Base-by-base conservation (phyloP, 805 yeast species). In the Maudiozyma barnettii region DNA sequence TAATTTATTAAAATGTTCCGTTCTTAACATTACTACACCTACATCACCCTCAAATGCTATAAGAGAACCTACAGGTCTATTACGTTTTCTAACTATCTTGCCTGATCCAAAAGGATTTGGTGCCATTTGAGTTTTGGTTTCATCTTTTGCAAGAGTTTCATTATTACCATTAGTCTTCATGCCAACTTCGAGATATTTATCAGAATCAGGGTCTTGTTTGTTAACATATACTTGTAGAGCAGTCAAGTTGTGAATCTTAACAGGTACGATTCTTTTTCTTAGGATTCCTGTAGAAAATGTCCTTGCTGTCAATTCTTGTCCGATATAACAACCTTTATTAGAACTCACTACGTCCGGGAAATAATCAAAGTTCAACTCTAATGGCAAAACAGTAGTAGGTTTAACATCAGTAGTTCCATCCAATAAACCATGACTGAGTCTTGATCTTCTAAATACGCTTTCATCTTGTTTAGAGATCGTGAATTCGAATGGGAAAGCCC, bases 291-390 rank as follows among this genome's bases (percentile, higher is more conserved):
- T 80, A 50, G 85, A 86, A 58, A 75, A 82, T 0, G 97, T 83
- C 56, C 99, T 75, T 16, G 90, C 88, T 0, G 97, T 90, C 45
- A 93, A 71, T 62, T 93, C 99, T 65, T 93, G 99, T 1, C 99
- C 99, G 14, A 88, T 82, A 57, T 93, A 93, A 62, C 99, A 93
- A 1, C 99, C 99, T 64, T 93, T 93, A 53, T 88, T 82, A 45
- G 82, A 78, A 46, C 91, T 87, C 13, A 93, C 64, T n/a, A 68
- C 95, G 53, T 85, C 82, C 67, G 79, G 77, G 56, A 75, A 79
- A 41, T 53, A 58, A 64, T 93, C 99, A 54, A 90, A 68, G 61
- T 87, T 86, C 49, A 78, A 72, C 55, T 93, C 98, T 55, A 93
- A 75, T 1, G 99, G 99, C 3, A 93, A 67, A 54, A 79, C 56